These are phyloP conservation scores for Arthrobotrys megalospora DNA, from an alignment of 2,329 filamentous ascomycete genomes.

Conservation along the genomic window DNA sequence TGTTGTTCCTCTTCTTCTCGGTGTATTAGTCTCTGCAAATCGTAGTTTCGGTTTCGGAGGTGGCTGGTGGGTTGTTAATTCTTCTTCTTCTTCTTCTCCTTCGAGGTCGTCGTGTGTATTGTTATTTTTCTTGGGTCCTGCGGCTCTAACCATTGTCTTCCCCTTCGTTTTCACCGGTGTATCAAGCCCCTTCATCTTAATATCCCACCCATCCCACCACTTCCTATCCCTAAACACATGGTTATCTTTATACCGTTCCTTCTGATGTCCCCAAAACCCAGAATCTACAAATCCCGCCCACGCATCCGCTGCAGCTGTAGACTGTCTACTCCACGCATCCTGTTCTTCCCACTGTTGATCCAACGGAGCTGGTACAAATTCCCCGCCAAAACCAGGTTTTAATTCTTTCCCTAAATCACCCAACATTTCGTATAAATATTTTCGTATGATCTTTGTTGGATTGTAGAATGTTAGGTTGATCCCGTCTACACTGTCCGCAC, in stretches of 20 bases:
- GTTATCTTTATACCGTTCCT: slow-evolving; percentile 13
- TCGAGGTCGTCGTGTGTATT: not conserved
- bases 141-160: not conserved
- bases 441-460: slow-evolving; percentile 28
- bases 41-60: not conserved
- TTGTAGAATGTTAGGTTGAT: slow-evolving; percentile 56
- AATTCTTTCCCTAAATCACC: slow-evolving; percentile 25
- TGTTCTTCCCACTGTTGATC: slow-evolving; percentile 17
- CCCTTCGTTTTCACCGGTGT: not conserved
- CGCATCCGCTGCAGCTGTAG: not conserved
- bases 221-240: slow-evolving; percentile 35
- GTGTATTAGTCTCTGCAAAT: slow-evolving; percentile 10
- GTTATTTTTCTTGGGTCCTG: not conserved
- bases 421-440: slow-evolving; percentile 14
- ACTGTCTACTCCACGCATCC: slow-evolving; percentile 38
- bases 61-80: not conserved
- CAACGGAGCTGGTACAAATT: slow-evolving; percentile 17
- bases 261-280: slow-evolving; percentile 31
- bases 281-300: slow-evolving; percentile 27
- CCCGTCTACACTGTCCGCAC: slow-evolving; percentile 59
- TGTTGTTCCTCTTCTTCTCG: slow-evolving; percentile 18
- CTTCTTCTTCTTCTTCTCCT: not conserved
- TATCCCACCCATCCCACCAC: slow-evolving; percentile 29
- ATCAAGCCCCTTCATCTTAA: not conserved
- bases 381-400: slow-evolving; percentile 29